phyloP scores from a whole-genome alignment of 2,329 filamentous ascomycete species.

The Claviceps digitariae region DNA sequence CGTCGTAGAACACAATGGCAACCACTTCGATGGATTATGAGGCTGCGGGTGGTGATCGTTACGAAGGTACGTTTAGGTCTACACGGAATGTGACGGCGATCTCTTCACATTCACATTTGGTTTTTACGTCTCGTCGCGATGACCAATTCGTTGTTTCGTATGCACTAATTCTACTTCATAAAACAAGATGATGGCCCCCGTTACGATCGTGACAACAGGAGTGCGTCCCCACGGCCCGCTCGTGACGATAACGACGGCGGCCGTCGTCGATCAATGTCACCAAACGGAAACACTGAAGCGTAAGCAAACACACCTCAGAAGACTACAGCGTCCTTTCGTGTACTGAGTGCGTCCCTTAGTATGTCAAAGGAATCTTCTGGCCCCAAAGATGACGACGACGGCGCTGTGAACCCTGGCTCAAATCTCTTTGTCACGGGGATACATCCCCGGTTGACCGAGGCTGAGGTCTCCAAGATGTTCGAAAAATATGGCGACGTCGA shows the following conservation, averaged over 20 bases:
- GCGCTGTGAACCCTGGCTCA: slow-evolving; percentile 80
- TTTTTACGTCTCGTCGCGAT: neutral
- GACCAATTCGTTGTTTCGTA: neutral
- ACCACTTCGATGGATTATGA: slow-evolving; percentile 60
- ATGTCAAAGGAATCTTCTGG: slow-evolving; percentile 40
- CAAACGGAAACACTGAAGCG: slow-evolving; percentile 31
- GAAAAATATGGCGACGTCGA: slow-evolving; percentile 98
- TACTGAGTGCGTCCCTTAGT: slow-evolving; percentile 13
- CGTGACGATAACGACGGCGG: slow-evolving; percentile 47
- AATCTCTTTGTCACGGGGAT: slow-evolving; percentile 99
- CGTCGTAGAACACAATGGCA: slow-evolving; percentile 30
- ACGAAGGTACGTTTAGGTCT: slow-evolving; percentile 37
- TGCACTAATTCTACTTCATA: neutral
- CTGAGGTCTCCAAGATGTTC: slow-evolving; percentile 86
- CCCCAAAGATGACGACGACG: slow-evolving; percentile 53
- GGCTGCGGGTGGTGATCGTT: slow-evolving; percentile 51
- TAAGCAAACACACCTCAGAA: slow-evolving; percentile 6
- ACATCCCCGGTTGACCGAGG: slow-evolving; percentile 78
- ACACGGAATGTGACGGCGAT: neutral
- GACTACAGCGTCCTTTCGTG: too few relatives aligned
- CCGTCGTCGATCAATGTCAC: slow-evolving; percentile 50
- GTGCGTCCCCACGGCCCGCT: slow-evolving; percentile 47
- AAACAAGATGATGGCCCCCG: slow-evolving; percentile 47
- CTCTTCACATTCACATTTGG: neutral
- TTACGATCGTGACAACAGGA: slow-evolving; percentile 53